Conservation (phyloP, 306 rosid genomes). For the Cicer pinnatifidum region DNA sequence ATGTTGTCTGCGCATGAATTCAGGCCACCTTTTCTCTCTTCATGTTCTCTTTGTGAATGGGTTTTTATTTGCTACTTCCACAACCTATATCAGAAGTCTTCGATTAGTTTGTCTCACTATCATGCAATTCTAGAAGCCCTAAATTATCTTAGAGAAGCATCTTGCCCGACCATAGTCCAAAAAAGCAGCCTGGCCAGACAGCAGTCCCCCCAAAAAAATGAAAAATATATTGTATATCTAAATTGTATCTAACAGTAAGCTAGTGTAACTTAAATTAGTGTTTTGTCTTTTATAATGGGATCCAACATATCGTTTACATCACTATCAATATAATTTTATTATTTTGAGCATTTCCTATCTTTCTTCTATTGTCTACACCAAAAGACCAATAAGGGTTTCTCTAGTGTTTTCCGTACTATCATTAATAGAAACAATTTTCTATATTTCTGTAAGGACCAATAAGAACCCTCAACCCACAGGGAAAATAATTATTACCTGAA, state of each 20-base stretch:
- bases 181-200: too few species aligned
- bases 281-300: not conserved
- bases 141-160: too few species aligned
- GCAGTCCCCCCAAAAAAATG: too few species aligned
- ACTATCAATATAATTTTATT: not conserved
- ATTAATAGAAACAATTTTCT: slow-evolving; percentile 16
- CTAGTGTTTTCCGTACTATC: slow-evolving; percentile 13
- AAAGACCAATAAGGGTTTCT: slow-evolving; percentile 20
- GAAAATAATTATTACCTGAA: slow-evolving; percentile 62
- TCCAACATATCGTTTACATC: slow-evolving; percentile 1
- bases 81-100: too few species aligned
- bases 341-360: not conserved
- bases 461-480: slow-evolving; percentile 41
- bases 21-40: too few species aligned
- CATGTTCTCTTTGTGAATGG: too few species aligned
- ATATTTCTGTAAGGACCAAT: slow-evolving; percentile 2
- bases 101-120: too few species aligned
- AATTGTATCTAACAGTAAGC: not conserved
- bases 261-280: not conserved
- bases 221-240: not conserved
- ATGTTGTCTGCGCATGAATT: too few species aligned
- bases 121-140: too few species aligned
- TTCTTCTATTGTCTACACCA: not conserved
- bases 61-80: too few species aligned
- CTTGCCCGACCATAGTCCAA: too few species aligned